Percentiles rank a stretch among this genome's conserved stretches.
phyloP scores from a whole-genome alignment of 305 asterid species.

The Solanum hybrid region DNA sequence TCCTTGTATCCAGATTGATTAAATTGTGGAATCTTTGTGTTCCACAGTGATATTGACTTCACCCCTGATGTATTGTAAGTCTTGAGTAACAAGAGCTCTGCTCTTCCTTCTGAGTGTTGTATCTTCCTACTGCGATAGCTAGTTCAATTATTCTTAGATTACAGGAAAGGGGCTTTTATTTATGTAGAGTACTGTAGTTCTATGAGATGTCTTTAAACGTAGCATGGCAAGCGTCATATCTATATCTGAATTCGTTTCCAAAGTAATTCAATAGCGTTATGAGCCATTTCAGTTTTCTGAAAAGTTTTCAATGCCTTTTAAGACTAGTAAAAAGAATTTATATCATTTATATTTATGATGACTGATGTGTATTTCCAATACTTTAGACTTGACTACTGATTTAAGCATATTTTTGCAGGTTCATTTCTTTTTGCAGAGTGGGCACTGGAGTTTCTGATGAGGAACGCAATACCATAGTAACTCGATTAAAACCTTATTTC shows the following conservation, averaged over 20 bases:
- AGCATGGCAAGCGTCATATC: background rate
- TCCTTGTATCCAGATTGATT: background rate
- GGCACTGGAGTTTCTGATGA: conserved; percentile 97
- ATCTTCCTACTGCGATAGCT: background rate
- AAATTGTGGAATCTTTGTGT: background rate
- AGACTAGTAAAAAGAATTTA: background rate
- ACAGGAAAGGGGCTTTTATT: background rate
- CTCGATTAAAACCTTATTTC: conserved; percentile 73
- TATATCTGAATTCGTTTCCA: background rate
- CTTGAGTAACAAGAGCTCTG: background rate
- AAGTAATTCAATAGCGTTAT: background rate
- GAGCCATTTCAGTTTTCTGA: background rate
- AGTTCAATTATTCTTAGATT: background rate
- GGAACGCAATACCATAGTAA: conserved; percentile 70
- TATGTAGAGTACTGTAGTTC: background rate
- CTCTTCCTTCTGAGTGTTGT: background rate
- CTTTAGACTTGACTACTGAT: conserved; percentile 5
- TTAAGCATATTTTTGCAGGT: conserved; percentile 52
- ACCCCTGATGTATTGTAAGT: background rate
- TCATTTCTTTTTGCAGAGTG: conserved; percentile 90
- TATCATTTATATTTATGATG: background rate
- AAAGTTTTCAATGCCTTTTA: background rate
- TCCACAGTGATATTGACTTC: background rate
- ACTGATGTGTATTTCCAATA: conserved; percentile 3
- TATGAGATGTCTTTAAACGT: background rate